Percentiles rank a stretch among this genome's conserved stretches.
phyloP scores from a whole-genome alignment of 2,329 filamentous ascomycete genomes.

The Ramularia collo-cygni region DNA sequence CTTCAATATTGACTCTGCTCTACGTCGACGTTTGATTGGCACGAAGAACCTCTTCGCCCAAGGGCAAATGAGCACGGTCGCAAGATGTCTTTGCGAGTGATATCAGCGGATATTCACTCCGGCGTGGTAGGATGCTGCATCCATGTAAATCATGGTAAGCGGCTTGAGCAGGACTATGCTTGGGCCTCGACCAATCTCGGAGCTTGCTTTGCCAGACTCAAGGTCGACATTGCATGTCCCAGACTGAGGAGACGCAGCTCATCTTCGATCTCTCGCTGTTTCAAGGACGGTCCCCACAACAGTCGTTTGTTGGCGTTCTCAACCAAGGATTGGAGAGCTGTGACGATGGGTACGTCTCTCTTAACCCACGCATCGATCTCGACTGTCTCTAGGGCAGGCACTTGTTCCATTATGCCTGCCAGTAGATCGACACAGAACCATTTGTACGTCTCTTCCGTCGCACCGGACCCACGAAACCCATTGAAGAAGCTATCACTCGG shows the following conservation, averaged over 20 bases:
- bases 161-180: too few relatives aligned
- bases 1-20: too few relatives aligned
- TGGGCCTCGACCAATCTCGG: conserved; percentile 10
- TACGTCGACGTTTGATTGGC: too few relatives aligned
- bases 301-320: conserved; percentile 46
- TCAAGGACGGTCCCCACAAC: conserved; percentile 55
- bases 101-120: too few relatives aligned
- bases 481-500: conserved; percentile 58
- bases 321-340: conserved; percentile 50
- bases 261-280: conserved; percentile 42
- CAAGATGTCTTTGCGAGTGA: too few relatives aligned
- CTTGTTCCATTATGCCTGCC: conserved; percentile 47
- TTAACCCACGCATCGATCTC: conserved; percentile 68
- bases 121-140: too few relatives aligned
- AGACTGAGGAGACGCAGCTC: conserved; percentile 9
- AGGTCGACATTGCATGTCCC: conserved; percentile 11
- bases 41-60: too few relatives aligned
- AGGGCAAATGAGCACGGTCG: too few relatives aligned
- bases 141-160: too few relatives aligned
- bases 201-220: conserved; percentile 13
- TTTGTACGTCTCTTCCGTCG: conserved; percentile 63
- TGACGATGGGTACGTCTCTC: conserved; percentile 59
- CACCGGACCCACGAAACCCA: conserved; percentile 51
- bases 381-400: conserved; percentile 52
- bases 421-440: conserved; percentile 56